Conservation (phyloP, 371 early-diverging fungal genomes). For the Homolaphlyctis polyrhiza region DNA sequence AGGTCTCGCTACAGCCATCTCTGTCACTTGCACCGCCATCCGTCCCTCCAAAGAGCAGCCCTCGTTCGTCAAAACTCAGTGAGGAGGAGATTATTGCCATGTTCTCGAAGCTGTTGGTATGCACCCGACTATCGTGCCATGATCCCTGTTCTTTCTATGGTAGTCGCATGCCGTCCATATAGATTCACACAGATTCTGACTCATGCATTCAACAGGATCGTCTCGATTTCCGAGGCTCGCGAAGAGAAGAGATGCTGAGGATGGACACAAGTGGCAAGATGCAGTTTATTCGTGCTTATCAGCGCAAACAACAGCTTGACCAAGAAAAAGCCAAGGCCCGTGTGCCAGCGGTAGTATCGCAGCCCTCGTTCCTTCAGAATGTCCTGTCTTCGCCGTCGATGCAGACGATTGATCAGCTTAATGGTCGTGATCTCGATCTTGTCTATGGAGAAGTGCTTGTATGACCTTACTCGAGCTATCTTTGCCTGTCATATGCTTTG, state of each 20-base stretch:
- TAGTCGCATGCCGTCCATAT: too few relatives aligned
- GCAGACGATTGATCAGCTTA: constrained; percentile 3
- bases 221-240: constrained; percentile 12
- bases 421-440: neutral
- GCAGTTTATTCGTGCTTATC: constrained; percentile 13
- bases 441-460: neutral
- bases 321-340: neutral
- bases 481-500: too few relatives aligned
- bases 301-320: constrained; percentile 3
- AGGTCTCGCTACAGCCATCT: too few relatives aligned
- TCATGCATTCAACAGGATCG: constrained; percentile 9
- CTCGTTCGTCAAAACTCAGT: too few relatives aligned
- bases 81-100: too few relatives aligned
- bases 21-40: too few relatives aligned
- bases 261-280: constrained; percentile 6
- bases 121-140: too few relatives aligned
- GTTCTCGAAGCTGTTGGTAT: too few relatives aligned
- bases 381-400: neutral
- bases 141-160: too few relatives aligned
- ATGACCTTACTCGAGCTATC: too few relatives aligned
- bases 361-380: neutral
- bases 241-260: constrained; percentile 14
- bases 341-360: neutral
- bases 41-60: too few relatives aligned
- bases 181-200: too few relatives aligned